phyloP scores from a whole-genome alignment of 306 rosid species.

The Fragaria vesca region DNA sequence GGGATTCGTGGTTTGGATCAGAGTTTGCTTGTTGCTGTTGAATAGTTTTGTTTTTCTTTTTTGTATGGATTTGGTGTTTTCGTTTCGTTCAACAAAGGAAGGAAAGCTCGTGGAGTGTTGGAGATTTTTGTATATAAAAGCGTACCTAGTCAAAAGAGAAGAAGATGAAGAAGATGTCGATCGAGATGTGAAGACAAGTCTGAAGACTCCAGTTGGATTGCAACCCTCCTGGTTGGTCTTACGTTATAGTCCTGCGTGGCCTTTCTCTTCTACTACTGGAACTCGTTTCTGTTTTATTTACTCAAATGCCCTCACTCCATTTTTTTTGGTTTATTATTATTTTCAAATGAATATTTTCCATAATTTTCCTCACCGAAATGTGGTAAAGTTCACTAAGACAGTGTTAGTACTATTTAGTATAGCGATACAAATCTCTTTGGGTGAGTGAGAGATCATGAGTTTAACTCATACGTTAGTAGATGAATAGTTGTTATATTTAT shows the following conservation, averaged over 20 bases:
- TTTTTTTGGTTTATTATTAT: background rate
- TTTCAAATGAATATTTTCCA: too few relatives aligned
- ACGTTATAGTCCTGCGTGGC: slow-evolving; percentile 29
- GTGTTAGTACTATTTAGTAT: too few relatives aligned
- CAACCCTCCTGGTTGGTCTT: slow-evolving; percentile 40
- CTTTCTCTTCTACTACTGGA: slow-evolving; percentile 13
- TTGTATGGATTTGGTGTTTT: background rate
- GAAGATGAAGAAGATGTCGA: background rate
- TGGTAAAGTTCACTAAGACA: too few relatives aligned
- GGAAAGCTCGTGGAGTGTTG: slow-evolving; percentile 31
- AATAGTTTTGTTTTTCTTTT: background rate
- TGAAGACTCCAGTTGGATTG: slow-evolving; percentile 41
- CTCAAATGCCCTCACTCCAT: background rate
- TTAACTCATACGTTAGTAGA: too few relatives aligned
- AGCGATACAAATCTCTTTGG: too few relatives aligned
- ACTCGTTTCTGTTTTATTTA: slow-evolving; percentile 4
- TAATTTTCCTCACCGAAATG: too few relatives aligned
- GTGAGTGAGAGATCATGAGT: too few relatives aligned
- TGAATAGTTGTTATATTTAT: too few relatives aligned
- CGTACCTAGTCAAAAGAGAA: slow-evolving; percentile 50
- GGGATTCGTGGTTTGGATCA: slow-evolving; percentile 35
- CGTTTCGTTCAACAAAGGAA: slow-evolving; percentile 45
- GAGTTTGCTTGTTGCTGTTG: slow-evolving; percentile 19
- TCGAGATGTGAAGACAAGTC: slow-evolving; percentile 16
- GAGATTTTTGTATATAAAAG: background rate